Conservation (phyloP, 2,329 filamentous ascomycete species). For the Verticillium dahliae region DNA sequence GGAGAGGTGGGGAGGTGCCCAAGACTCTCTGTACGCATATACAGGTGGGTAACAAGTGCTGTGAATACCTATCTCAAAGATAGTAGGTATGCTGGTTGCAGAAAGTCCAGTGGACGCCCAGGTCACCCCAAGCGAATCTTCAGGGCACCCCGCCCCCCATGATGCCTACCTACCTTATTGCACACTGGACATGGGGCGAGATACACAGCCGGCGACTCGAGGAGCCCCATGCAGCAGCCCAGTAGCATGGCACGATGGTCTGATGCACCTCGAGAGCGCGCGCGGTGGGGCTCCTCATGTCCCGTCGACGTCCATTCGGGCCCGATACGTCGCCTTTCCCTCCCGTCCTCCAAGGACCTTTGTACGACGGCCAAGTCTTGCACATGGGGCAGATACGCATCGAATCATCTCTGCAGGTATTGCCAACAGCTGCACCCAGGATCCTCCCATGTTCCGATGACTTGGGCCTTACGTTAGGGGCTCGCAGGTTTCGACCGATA, state of each 20-base stretch:
- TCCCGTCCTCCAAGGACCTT: not conserved
- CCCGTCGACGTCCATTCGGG: not conserved
- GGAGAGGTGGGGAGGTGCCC: too few species aligned
- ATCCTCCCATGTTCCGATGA: not conserved
- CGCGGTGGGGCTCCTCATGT: not conserved
- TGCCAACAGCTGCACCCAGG: not conserved
- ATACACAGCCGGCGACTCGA: not conserved
- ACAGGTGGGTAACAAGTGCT: too few species aligned
- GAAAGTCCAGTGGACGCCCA: too few species aligned
- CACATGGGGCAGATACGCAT: not conserved
- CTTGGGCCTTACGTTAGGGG: not conserved
- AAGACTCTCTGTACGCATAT: too few species aligned
- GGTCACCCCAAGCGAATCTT: too few species aligned
- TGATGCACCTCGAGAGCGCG: not conserved
- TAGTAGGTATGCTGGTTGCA: too few species aligned
- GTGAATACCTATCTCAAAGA: too few species aligned
- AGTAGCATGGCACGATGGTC: not conserved
- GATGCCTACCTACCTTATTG: too few species aligned
- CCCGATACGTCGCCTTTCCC: not conserved
- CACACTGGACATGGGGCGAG: too few species aligned
- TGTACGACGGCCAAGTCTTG: not conserved
- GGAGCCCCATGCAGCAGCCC: not conserved
- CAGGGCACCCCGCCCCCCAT: too few species aligned
- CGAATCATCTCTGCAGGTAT: not conserved
- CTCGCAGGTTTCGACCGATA: not conserved